Conservation (phyloP, 352 stramenopile species). For the Thraustochytrium sp. region DNA sequence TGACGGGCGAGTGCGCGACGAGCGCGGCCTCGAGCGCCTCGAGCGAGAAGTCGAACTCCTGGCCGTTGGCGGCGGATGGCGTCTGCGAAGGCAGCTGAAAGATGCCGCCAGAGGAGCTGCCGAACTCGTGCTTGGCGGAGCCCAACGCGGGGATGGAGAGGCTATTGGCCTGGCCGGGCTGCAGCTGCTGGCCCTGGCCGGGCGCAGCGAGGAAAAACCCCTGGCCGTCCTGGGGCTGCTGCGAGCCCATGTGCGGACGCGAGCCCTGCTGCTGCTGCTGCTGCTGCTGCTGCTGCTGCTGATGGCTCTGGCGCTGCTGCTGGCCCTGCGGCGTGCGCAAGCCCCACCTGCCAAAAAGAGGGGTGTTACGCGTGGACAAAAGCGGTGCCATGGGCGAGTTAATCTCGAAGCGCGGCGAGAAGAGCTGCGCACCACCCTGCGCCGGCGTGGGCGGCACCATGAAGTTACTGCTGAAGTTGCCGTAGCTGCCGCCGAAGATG, state of each 20-base stretch:
- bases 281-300: neutral
- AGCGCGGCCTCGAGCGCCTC: conserved; percentile 33
- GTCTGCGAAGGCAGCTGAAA: neutral
- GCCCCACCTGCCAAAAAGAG: conserved; percentile 33
- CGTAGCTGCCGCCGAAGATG: neutral
- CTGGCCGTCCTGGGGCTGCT: too few species aligned
- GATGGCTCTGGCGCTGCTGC: neutral
- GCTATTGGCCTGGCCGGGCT: too few species aligned
- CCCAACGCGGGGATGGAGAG: too few species aligned
- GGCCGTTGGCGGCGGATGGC: neutral
- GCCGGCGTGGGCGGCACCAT: neutral
- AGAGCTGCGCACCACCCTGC: neutral
- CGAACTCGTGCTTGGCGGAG: too few species aligned
- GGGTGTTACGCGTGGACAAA: neutral
- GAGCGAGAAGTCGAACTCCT: conserved; percentile 37
- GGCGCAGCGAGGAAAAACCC: neutral
- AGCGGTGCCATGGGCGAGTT: neutral
- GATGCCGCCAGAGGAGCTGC: neutral
- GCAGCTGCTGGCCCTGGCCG: neutral
- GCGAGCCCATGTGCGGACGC: too few species aligned
- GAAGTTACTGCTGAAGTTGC: neutral
- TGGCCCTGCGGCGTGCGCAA: neutral
- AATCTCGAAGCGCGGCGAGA: conserved; percentile 1
- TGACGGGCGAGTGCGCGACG: neutral
- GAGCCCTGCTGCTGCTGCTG: neutral